Conservation (phyloP, 306 rosid genomes). For the Rubus parviflorus region DNA sequence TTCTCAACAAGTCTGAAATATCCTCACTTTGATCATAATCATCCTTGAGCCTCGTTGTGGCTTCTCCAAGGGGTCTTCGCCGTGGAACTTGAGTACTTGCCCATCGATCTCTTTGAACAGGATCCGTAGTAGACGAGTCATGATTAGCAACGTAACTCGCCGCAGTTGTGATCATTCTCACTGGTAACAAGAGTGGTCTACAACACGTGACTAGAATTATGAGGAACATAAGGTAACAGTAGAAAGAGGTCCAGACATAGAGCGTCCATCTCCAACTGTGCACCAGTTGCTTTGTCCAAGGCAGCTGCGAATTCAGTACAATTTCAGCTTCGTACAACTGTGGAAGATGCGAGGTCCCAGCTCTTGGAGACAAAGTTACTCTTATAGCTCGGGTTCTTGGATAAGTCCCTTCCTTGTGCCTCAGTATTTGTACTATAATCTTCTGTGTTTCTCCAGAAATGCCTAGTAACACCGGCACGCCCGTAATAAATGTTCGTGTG, state of each 20-base stretch:
- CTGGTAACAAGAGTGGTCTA: conserved; percentile 38
- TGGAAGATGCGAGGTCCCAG: conserved; percentile 62
- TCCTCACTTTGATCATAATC: conserved; percentile 38
- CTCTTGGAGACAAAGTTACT: conserved; percentile 58
- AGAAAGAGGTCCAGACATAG: conserved; percentile 67
- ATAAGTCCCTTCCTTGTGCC: conserved; percentile 57
- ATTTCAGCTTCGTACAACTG: conserved; percentile 70
- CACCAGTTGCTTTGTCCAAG: conserved; percentile 60
- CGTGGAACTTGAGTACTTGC: background rate
- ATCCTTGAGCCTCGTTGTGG: background rate
- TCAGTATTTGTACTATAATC: conserved; percentile 39
- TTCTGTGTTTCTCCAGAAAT: conserved; percentile 61
- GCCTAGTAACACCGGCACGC: conserved; percentile 69
- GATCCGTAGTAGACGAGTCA: background rate
- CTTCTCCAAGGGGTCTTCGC: background rate
- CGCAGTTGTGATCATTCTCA: conserved; percentile 9
- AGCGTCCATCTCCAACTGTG: conserved; percentile 79
- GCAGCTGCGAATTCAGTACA: conserved; percentile 51
- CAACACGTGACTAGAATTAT: conserved; percentile 40
- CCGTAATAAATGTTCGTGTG: conserved; percentile 51
- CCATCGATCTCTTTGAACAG: background rate
- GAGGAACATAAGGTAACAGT: conserved; percentile 46
- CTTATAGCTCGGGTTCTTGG: conserved; percentile 56
- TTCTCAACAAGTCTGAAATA: conserved; percentile 54
- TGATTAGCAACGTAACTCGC: background rate